A percentile compares a stretch with the other conserved stretches of the same genome.
phyloP scores from a whole-genome alignment of 176 grass and related monocot species.

The Typha latifolia region DNA sequence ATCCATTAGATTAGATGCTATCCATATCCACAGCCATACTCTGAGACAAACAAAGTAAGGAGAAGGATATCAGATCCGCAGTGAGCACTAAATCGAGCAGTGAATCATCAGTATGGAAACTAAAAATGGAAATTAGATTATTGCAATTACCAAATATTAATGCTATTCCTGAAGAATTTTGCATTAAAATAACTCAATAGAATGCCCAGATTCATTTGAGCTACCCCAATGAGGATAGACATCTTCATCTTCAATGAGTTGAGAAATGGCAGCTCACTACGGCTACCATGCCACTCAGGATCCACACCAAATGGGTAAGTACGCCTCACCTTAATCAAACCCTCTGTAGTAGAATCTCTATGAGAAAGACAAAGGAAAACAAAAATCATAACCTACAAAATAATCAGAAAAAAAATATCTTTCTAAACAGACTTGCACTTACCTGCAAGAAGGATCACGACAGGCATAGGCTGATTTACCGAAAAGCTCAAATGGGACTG shows the following conservation, averaged over 20 bases:
- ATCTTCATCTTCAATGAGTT: conserved; percentile 99
- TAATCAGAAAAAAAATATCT: background rate
- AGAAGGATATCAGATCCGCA: background rate
- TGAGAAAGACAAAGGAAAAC: conserved; percentile 14
- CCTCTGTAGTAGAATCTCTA: conserved; percentile 63
- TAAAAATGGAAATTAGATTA: background rate
- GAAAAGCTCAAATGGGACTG: conserved; percentile 88
- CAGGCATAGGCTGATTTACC: conserved; percentile 87
- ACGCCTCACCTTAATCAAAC: conserved; percentile 55
- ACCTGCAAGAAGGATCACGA: conserved; percentile 75
- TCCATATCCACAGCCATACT: background rate
- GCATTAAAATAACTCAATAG: conserved; percentile 91
- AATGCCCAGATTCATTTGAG: conserved; percentile 98
- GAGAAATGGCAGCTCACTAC: conserved; percentile 78
- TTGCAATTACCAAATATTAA: conserved; percentile 73
- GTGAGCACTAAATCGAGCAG: background rate
- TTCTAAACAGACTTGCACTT: conserved; percentile 17
- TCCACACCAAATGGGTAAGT: conserved; percentile 93
- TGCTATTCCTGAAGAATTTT: conserved; percentile 55
- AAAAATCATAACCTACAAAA: conserved; percentile 2
- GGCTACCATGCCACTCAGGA: conserved; percentile 75
- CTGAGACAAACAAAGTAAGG: background rate
- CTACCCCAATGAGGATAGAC: conserved; percentile 89
- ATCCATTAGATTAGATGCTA: background rate
- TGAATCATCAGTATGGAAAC: background rate